Evolutionary conservation across 176 grass and related monocot genomes (phyloP), one percentile per base, ranked within the genome.

Genomic region (Leersia perrieri): DNA sequence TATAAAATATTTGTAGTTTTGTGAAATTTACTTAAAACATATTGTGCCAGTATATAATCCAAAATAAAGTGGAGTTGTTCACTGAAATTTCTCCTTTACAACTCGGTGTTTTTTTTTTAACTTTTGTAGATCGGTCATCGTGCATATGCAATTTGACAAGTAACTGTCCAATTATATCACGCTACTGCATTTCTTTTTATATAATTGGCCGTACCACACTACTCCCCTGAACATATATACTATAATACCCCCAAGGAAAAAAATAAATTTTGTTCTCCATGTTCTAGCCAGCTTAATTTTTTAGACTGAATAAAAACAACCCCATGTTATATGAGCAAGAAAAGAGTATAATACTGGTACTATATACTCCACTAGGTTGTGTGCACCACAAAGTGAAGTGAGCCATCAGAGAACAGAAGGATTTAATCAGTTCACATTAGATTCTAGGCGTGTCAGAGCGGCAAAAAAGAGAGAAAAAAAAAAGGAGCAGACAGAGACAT

Each of bases 361-460:
- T 40, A 9, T 22, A 69, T 51, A 28, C 26, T 5, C 2, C 1
- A 9, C 29, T 51, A 55, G 51, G 53, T 25, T 58, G 53, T 26
- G 45, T 68, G 80, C 57, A 73, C 49, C 68, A 73, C 7, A 82
- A 62, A 33, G 68, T 28, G 68, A 73, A 44, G 51, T n/a, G 35
- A 3, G 45, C 25, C 68, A 72, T 26, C 27, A 12, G 41, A 38
- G 55, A 74, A 49, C n/a, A n/a, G 30, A 57, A 75, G 53, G 80
- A 47, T 58, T 75, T 51, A 83, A 83, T 68, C 72, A 68, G 42
- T 25, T 26, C 32, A 39, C 42, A 15, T 63, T 67, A 83, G 81
- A 87, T 75, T 87, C 84, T 70, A 83, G 35, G 67, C 60, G 72
- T 83, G 80, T 73, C 58, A 73, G 74, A 38, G 58, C 41, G 47